A percentile compares a stretch with the other conserved stretches of the same genome.
These are phyloP conservation scores for Verbena officinalis DNA, from an alignment of 257 asterid genomes.

Conservation along the genomic window DNA sequence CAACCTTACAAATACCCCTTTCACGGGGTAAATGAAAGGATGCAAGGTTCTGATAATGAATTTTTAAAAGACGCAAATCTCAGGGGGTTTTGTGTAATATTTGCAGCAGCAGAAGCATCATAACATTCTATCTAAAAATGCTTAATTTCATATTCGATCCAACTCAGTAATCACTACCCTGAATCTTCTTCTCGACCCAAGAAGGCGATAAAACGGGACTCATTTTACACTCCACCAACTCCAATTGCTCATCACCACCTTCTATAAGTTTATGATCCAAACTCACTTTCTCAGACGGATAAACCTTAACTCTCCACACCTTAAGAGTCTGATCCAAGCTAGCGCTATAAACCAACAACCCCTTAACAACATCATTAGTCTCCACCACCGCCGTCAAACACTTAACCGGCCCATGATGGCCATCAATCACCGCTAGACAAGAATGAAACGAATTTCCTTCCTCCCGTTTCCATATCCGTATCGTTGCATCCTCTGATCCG, in stretches of 20 bases:
- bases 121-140: too few species aligned
- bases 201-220: conserved; percentile 76
- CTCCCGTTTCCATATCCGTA: conserved; percentile 74
- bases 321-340: conserved; percentile 73
- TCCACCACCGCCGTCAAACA: conserved; percentile 71
- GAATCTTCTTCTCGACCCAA: conserved; percentile 78
- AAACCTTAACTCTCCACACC: conserved; percentile 72
- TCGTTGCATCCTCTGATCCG: conserved; percentile 80
- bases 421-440: conserved; percentile 68
- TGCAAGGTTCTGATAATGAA: too few species aligned
- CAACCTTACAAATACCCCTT: too few species aligned
- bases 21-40: too few species aligned
- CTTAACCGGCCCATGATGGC: conserved; percentile 78
- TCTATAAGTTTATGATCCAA: conserved; percentile 34
- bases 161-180: conserved; percentile 36
- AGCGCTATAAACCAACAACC: conserved; percentile 65
- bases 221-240: conserved; percentile 38
- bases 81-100: too few species aligned
- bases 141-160: too few species aligned
- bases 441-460: conserved; percentile 57
- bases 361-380: conserved; percentile 33
- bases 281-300: conserved; percentile 40
- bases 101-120: too few species aligned
- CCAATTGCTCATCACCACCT: conserved; percentile 22
- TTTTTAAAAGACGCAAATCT: too few species aligned